These are phyloP conservation scores for Serendipita sp. DNA, from an alignment of 768 basidiomycete genomes.

Conservation along the genomic window DNA sequence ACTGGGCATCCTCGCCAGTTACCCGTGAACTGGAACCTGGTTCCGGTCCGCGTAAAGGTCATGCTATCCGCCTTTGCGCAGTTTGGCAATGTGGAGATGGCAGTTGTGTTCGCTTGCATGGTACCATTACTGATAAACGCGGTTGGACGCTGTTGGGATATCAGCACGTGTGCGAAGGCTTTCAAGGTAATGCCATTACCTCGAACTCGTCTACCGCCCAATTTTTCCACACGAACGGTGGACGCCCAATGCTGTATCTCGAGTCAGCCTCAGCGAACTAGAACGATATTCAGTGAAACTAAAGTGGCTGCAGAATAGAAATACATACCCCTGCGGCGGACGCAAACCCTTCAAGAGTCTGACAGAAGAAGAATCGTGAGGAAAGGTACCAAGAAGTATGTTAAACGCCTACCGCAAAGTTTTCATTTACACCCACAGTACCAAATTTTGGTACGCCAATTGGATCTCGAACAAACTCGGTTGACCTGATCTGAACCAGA, in stretches of 20 bases:
- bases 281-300: background rate
- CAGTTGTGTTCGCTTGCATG: background rate
- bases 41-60: background rate
- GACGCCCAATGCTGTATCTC: background rate
- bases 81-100: background rate
- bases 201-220: conserved; percentile 2
- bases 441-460: background rate
- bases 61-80: background rate
- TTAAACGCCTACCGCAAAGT: background rate
- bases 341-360: background rate
- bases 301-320: background rate
- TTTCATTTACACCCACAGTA: background rate
- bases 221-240: background rate
- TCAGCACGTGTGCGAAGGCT: background rate
- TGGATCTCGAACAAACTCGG: background rate
- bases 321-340: conserved; percentile 1
- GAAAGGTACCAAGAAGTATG: background rate
- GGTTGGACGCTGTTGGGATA: background rate
- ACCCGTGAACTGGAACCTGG: background rate
- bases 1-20: background rate
- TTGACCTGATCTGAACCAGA: background rate
- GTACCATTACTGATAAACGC: background rate
- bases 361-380: background rate
- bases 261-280: conserved; percentile 6
- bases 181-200: background rate